Evolutionary conservation across 305 asterid genomes (phyloP).

Genomic region (Coffea humblotiana): DNA sequence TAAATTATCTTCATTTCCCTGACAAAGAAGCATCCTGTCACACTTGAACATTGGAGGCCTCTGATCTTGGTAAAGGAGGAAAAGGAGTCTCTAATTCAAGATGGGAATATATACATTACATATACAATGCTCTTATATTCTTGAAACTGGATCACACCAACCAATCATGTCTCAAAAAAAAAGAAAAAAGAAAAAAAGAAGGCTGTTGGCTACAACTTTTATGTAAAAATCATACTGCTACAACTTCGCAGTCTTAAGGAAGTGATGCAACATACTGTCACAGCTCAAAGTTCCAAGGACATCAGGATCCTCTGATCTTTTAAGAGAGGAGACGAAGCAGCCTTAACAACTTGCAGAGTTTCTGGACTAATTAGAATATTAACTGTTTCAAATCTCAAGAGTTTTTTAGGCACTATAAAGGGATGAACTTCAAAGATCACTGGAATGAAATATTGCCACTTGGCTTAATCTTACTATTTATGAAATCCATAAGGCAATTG

Average conservation of each 20-base stretch:
- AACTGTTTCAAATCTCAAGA: no score
- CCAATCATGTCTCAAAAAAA: no score
- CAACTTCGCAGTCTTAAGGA: not conserved
- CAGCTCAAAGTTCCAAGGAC: slow-evolving; percentile 53
- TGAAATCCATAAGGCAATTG: no score
- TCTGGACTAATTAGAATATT: no score
- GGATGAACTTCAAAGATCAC: no score
- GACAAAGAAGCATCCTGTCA: not conserved
- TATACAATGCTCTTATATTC: not conserved
- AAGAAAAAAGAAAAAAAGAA: not conserved
- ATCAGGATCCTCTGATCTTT: slow-evolving; percentile 59
- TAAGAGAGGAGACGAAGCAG: slow-evolving; percentile 43
- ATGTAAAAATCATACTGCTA: not conserved
- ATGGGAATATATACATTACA: not conserved
- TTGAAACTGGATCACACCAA: not conserved
- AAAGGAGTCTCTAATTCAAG: slow-evolving; percentile 11
- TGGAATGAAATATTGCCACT: no score
- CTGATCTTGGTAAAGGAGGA: slow-evolving; percentile 9
- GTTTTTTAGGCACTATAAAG: no score
- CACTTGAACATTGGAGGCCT: slow-evolving; percentile 10
- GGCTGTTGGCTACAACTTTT: slow-evolving; percentile 2
- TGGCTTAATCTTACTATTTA: no score
- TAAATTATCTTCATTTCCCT: not conserved
- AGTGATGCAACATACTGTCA: not conserved
- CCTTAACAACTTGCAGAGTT: slow-evolving; percentile 55